A percentile compares a stretch with the other conserved stretches of the same genome.
These are phyloP conservation scores for Acer negundo DNA, from an alignment of 345 rosid species.

Conservation along the genomic window DNA sequence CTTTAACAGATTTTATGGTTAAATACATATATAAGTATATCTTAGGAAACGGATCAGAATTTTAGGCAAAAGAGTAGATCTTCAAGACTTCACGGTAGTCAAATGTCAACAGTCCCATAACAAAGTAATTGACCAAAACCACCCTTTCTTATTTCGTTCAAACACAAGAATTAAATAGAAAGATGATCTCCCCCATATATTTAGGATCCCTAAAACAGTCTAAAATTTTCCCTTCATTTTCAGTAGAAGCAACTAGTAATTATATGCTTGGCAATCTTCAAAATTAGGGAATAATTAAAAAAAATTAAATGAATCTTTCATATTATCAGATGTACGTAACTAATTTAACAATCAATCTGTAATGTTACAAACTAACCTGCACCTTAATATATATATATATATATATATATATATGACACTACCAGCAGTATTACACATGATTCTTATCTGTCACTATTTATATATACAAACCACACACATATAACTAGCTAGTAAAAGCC, in stretches of 20 bases:
- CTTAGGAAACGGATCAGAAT: background rate
- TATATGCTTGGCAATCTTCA: too few relatives aligned
- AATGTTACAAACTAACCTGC: too few relatives aligned
- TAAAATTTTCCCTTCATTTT: background rate
- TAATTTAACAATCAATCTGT: too few relatives aligned
- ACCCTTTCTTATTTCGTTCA: background rate
- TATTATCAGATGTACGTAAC: too few relatives aligned
- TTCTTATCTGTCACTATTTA: too few relatives aligned
- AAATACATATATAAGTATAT: background rate
- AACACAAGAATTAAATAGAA: background rate
- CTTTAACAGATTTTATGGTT: background rate
- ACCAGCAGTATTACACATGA: too few relatives aligned
- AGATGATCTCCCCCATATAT: background rate
- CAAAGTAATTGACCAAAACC: constrained; percentile 27
- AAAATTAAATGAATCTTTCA: too few relatives aligned
- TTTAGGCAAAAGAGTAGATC: constrained; percentile 1
- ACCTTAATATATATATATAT: background rate
- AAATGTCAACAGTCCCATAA: constrained; percentile 19
- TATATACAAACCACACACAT: too few relatives aligned
- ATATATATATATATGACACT: too few relatives aligned
- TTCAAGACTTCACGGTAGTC: constrained; percentile 13
- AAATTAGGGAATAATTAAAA: too few relatives aligned
- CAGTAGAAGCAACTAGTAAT: constrained; percentile 17
- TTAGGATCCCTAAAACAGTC: background rate
- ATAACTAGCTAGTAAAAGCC: too few relatives aligned